A percentile compares a stretch with the other conserved stretches of the same genome.
phyloP scores from a whole-genome alignment of 352 stramenopile species.

The Globisporangium heterothallicum region DNA sequence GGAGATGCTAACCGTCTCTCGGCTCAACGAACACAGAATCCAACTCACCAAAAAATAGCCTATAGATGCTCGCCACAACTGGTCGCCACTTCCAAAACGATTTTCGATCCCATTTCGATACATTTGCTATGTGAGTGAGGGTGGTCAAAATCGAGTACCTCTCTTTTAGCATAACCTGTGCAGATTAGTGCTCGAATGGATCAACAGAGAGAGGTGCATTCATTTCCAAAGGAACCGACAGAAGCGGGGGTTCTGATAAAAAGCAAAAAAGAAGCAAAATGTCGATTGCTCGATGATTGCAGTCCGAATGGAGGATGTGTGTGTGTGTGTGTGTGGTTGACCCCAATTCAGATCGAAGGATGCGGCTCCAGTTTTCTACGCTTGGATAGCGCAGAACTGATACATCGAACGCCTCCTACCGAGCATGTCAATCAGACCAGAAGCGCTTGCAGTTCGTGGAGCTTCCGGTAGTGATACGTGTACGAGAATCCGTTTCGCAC shows the following conservation, averaged over 20 bases:
- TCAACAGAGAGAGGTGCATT: too few relatives aligned
- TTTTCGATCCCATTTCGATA: not conserved
- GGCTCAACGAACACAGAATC: conserved; percentile 88
- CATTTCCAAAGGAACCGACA: not conserved
- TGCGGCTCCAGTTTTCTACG: too few relatives aligned
- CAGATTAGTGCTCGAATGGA: not conserved
- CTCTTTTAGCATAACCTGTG: not conserved
- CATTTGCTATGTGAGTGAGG: conserved; percentile 2
- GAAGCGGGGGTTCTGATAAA: too few relatives aligned
- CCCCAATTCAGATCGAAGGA: too few relatives aligned
- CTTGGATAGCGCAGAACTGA: too few relatives aligned
- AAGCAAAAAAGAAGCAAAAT: too few relatives aligned
- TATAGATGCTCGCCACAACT: conserved; percentile 19
- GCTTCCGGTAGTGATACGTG: conserved; percentile 29
- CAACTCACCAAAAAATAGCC: fast-evolving
- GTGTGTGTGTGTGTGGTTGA: too few relatives aligned
- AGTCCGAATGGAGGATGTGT: not conserved
- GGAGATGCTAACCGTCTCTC: conserved; percentile 94
- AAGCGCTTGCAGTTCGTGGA: conserved; percentile 2
- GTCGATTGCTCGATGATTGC: too few relatives aligned
- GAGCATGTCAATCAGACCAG: too few relatives aligned
- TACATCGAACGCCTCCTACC: too few relatives aligned
- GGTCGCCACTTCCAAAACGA: conserved; percentile 30
- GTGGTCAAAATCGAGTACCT: not conserved
- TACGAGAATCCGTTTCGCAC: conserved; percentile 62